A percentile compares a stretch with the other conserved stretches of the same genome.
These are phyloP conservation scores for Cladophialophora psammophila DNA, from an alignment of 2,329 filamentous ascomycete species.

Conservation along the genomic window DNA sequence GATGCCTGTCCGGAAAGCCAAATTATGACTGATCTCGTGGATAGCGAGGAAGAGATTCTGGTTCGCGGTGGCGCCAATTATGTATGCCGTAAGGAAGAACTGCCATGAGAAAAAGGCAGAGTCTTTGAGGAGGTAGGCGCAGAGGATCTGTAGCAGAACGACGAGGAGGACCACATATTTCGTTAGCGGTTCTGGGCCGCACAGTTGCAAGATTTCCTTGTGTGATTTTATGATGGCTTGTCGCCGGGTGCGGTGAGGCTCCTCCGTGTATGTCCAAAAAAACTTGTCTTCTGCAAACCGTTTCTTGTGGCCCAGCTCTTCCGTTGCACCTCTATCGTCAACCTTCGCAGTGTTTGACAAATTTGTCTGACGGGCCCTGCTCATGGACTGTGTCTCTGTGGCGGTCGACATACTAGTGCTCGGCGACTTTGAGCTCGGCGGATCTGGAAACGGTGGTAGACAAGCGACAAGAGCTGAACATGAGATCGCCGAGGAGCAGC, in stretches of 20 bases:
- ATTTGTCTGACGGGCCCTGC: slow-evolving; percentile 15
- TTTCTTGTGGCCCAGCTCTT: slow-evolving; percentile 16
- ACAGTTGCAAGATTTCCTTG: slow-evolving; percentile 96
- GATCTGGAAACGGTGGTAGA: background rate
- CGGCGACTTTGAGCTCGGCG: background rate
- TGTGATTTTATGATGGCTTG: slow-evolving; percentile 98
- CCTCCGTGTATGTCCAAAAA: slow-evolving; percentile 99
- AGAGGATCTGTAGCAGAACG: slow-evolving; percentile 78
- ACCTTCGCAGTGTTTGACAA: background rate
- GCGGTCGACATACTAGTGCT: slow-evolving; percentile 29
- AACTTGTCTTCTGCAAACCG: slow-evolving; percentile 65
- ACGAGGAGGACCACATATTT: slow-evolving; percentile 90
- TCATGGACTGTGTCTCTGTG: slow-evolving; percentile 32
- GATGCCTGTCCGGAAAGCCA: slow-evolving; percentile 82
- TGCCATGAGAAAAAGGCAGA: slow-evolving; percentile 81
- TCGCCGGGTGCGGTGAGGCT: slow-evolving; percentile 89
- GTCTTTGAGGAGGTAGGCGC: slow-evolving; percentile 78
- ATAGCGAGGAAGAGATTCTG: slow-evolving; percentile 99
- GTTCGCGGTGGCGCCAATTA: slow-evolving; percentile 93
- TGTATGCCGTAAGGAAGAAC: slow-evolving; percentile 87
- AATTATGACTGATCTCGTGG: slow-evolving; percentile 97
- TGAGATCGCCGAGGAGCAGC: background rate
- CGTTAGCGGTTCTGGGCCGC: slow-evolving; percentile 92
- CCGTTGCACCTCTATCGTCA: slow-evolving; percentile 10
- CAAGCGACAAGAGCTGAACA: background rate